These are phyloP conservation scores for bread wheat (Triticum aestivum) DNA, from an alignment of 176 grass and related monocot species.

Conservation along the genomic window IWGSC_CS_RefSeq_v2.1 NC_057808.1:337976349-337976848, in stretches of 20 bases:
- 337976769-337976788: slow-evolving; percentile 52
- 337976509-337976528: slow-evolving; percentile 6
- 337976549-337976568: slow-evolving; percentile 58
- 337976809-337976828: slow-evolving; percentile 65
- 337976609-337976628: slow-evolving; percentile 61
- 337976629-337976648: slow-evolving; percentile 4
- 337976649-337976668: slow-evolving; percentile 50
- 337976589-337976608: slow-evolving; percentile 74
- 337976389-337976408: too few relatives aligned
- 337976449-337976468: too few relatives aligned
- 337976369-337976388: too few relatives aligned
- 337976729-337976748: slow-evolving; percentile 38
- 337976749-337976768: slow-evolving; percentile 35
- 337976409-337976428: too few relatives aligned
- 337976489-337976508: too few relatives aligned
- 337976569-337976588: slow-evolving; percentile 77
- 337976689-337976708: slow-evolving; percentile 29
- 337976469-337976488: too few relatives aligned
- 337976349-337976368: too few relatives aligned
- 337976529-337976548: slow-evolving; percentile 56
- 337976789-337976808: slow-evolving; percentile 72
- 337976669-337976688: slow-evolving; percentile 62
- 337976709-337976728: slow-evolving; percentile 44
- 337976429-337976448: too few relatives aligned
- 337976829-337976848: slow-evolving; percentile 54